Percentiles rank a stretch among this genome's conserved stretches.
phyloP scores from a whole-genome alignment of 208 protist species.

The Crithidia acanthocephali region DNA sequence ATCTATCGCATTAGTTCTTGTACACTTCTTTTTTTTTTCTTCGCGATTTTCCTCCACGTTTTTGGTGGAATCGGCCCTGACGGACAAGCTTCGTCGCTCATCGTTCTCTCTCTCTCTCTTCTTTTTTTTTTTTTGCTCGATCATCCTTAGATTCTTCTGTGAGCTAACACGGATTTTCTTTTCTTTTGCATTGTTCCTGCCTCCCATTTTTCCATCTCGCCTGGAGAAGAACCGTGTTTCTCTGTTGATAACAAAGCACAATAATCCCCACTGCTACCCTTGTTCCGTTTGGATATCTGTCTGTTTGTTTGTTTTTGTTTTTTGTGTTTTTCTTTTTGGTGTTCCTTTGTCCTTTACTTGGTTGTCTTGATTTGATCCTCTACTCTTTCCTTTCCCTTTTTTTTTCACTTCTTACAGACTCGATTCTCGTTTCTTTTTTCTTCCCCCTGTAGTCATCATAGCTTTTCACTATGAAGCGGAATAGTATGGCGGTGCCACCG shows the following conservation, averaged over 20 bases:
- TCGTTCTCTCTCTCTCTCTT: not conserved
- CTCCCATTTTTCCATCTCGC: too few relatives aligned
- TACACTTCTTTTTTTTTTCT: not conserved
- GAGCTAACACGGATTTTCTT: not conserved
- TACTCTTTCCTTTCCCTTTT: not conserved
- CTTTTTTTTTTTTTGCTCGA: not conserved
- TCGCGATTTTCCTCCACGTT: not conserved
- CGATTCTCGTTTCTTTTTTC: conserved; percentile 7
- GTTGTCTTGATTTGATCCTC: not conserved
- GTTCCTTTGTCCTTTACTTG: not conserved
- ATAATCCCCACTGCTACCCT: not conserved
- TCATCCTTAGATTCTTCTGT: not conserved
- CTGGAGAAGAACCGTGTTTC: too few relatives aligned
- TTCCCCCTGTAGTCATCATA: not conserved
- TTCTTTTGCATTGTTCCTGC: not conserved
- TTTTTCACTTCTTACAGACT: not conserved
- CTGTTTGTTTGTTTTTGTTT: conserved; percentile 1
- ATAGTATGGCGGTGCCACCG: conserved; percentile 3
- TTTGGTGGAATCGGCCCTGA: conserved; percentile 5
- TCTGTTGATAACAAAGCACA: not conserved
- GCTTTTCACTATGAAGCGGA: conserved; percentile 19
- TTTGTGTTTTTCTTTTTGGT: conserved; percentile 3
- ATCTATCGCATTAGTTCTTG: too few relatives aligned
- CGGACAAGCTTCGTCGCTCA: not conserved
- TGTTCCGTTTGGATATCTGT: not conserved